phyloP scores from a whole-genome alignment of 306 rosid genomes.

The Mimosa bimucronata region DNA sequence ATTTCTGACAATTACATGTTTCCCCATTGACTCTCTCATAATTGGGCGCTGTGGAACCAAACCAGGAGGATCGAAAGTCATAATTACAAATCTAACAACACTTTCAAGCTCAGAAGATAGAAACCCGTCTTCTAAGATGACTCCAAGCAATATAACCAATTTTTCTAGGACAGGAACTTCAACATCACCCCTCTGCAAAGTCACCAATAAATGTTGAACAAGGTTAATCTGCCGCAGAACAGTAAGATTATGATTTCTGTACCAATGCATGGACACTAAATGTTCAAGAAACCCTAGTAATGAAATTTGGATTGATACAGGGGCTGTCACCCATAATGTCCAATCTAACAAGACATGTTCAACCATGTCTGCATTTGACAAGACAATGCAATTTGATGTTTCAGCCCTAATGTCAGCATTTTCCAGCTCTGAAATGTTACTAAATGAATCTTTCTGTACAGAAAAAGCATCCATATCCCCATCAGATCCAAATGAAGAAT shows the following conservation, averaged over 20 bases:
- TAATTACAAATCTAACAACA: slow-evolving; percentile 95
- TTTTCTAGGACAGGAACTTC: slow-evolving; percentile 98
- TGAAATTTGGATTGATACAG: slow-evolving; percentile 87
- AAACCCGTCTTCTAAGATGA: slow-evolving; percentile 96
- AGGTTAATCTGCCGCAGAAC: slow-evolving; percentile 89
- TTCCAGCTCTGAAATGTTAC: slow-evolving; percentile 97
- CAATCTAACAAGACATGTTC: slow-evolving; percentile 99
- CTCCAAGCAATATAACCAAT: slow-evolving; percentile 95
- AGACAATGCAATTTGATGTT: slow-evolving; percentile 96
- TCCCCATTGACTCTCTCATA: slow-evolving; percentile 93
- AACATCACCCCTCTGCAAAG: slow-evolving; percentile 97
- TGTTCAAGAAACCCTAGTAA: slow-evolving; percentile 96
- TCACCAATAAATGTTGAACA: slow-evolving; percentile 96
- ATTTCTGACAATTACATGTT: slow-evolving; percentile 97
- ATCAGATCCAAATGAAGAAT: slow-evolving; percentile 87
- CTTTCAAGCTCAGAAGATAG: slow-evolving; percentile 90
- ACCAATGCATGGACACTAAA: slow-evolving; percentile 99
- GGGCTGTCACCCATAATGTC: slow-evolving; percentile 96
- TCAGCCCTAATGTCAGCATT: slow-evolving; percentile 73
- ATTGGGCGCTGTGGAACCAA: slow-evolving; percentile 63
- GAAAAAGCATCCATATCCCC: slow-evolving; percentile 94
- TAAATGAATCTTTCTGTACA: slow-evolving; percentile 83
- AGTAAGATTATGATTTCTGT: slow-evolving; percentile 93
- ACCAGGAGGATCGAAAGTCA: slow-evolving; percentile 98
- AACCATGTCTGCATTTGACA: slow-evolving; percentile 99